Base-by-base conservation (phyloP, 164 flowering plant species). In the Akebia trifoliata region DNA sequence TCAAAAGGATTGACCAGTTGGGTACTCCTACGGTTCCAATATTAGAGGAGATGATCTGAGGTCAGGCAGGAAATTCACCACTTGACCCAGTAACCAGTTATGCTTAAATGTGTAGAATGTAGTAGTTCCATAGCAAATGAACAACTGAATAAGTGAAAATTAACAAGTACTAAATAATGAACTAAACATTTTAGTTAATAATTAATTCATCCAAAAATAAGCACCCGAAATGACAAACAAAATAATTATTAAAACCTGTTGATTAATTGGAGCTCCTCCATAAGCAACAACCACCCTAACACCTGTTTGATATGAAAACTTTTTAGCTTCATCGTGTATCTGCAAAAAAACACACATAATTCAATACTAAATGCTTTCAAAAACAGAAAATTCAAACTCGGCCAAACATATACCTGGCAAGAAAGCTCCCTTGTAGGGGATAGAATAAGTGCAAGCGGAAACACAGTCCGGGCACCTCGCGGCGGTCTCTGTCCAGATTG, bases 261-360 rank as follows among this genome's bases (percentile, higher is more conserved):
- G 86, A 56, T 70, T 74, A 52, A 87, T 81, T 21, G 95, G 88
- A 20, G 95, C 90, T 50, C 95, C 95, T 36, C 95, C 95, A 78
- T 87, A 87, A 34, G 78, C 95, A 48, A 84, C 95, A 7, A 84
- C 95, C 60, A 84, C 86, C 65, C 72, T 81, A 8, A 84, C 90
- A 56, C 95, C 90, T 44, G 86, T 87, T 65, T 87, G 82, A 71
- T 81, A 82, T 0, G 95, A 67, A 52, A 87, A 87, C 63, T 87
- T 87, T 56, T 20, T 79, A 8, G 95, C 90, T 65, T 87, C 95
- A n/a, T 79, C 90, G 17, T 84, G 81, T 71, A 87, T 87, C 95
- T 87, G 69, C 54, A 67, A 29, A 43, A 12, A 26, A 45, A 1
- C 7, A 54, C 24, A 62, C 1, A 6, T 42, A 30, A 40, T 17